Evolutionary conservation across 2,329 filamentous ascomycete genomes (phyloP).

Genomic region (Calonectria ilicicola): DNA sequence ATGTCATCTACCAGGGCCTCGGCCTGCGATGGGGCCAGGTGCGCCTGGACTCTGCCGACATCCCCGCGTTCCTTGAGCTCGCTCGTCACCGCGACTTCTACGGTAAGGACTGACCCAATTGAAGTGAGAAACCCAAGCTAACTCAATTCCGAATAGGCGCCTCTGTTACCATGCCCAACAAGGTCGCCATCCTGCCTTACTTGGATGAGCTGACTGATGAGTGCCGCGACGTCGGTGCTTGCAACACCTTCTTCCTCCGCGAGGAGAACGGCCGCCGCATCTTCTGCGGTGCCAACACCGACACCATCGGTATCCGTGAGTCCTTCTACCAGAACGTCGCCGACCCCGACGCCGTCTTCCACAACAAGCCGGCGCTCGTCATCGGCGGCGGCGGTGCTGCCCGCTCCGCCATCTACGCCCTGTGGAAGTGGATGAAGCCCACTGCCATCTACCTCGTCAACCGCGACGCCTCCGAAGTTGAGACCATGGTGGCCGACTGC

Average conservation of each 20-base stretch:
- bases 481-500: constrained; percentile 75
- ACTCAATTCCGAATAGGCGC: constrained; percentile 61
- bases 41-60: constrained; percentile 64
- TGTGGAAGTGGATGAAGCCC: constrained; percentile 76
- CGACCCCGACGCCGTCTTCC: constrained; percentile 59
- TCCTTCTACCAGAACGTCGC: constrained; percentile 71
- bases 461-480: constrained; percentile 75
- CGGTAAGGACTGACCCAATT: constrained; percentile 53
- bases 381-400: constrained; percentile 84
- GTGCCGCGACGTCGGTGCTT: constrained; percentile 79
- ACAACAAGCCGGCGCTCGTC: constrained; percentile 75
- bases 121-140: neutral
- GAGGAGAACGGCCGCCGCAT: constrained; percentile 60
- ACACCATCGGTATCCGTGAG: constrained; percentile 82
- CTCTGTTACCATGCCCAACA: constrained; percentile 87
- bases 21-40: constrained; percentile 64
- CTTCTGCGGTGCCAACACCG: constrained; percentile 83
- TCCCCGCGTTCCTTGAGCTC: constrained; percentile 62
- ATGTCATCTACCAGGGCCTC: constrained; percentile 64
- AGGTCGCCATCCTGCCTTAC: constrained; percentile 79
- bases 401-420: constrained; percentile 81
- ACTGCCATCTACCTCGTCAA: constrained; percentile 82
- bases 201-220: constrained; percentile 81
- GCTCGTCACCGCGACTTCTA: constrained; percentile 71
- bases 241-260: constrained; percentile 82